Evolutionary conservation across 768 basidiomycete species (phyloP).

Genomic region (Cubamyces sp.): DNA sequence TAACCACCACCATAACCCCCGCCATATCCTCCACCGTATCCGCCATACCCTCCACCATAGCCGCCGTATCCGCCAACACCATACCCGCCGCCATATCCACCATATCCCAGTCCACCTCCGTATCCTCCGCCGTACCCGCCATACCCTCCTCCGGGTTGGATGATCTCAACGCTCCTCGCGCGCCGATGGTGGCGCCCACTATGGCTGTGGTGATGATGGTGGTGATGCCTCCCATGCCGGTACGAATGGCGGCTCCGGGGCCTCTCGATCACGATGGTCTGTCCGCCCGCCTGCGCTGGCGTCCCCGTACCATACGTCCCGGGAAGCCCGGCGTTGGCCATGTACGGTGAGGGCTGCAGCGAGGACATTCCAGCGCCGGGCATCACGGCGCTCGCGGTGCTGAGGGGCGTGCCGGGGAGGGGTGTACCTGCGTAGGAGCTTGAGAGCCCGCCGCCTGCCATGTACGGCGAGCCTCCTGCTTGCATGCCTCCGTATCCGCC

Average conservation of each 20-base stretch:
- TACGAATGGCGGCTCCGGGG: constrained; percentile 11
- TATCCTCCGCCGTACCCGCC: constrained; percentile 10
- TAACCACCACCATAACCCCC: too few species aligned
- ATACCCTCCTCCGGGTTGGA: constrained; percentile 3
- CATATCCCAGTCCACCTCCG: not conserved
- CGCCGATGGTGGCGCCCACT: constrained; percentile 8
- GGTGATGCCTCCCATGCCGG: constrained; percentile 7
- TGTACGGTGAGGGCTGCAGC: constrained; percentile 2
- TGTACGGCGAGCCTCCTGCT: not conserved
- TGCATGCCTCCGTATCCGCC: not conserved
- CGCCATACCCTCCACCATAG: not conserved
- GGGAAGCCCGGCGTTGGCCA: not conserved
- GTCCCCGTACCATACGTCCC: constrained; percentile 4
- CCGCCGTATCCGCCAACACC: not conserved
- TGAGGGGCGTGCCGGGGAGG: constrained; percentile 1
- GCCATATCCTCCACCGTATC: not conserved
- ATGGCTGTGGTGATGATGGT: constrained; percentile 8
- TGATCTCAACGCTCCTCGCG: not conserved
- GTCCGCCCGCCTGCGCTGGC: not conserved
- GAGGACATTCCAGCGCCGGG: not conserved
- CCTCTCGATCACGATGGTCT: constrained; percentile 5
- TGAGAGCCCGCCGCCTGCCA: not conserved
- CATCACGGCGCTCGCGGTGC: not conserved
- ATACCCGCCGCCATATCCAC: constrained; percentile 1
- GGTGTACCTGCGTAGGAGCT: not conserved